Evolutionary conservation across 108 stramenopile genomes (phyloP).

Genomic region (Poteriospumella lacustris): DNA sequence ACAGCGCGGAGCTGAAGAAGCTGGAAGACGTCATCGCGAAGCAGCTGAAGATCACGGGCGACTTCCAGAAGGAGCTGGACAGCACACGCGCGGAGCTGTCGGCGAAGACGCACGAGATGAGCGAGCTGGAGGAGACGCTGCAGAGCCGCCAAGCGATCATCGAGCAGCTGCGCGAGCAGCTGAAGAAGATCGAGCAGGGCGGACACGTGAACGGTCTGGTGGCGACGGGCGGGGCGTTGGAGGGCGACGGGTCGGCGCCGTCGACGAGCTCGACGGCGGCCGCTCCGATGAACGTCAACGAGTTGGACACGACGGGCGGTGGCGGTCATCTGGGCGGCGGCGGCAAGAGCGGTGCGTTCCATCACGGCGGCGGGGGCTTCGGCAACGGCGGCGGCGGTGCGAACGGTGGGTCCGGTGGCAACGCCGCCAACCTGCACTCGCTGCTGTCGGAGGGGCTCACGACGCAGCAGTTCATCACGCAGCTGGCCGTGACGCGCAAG

Average conservation of each 20-base stretch:
- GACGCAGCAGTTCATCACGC: background rate
- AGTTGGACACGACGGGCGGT: too few species aligned
- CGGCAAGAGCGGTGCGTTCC: too few species aligned
- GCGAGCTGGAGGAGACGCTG: background rate
- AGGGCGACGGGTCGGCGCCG: too few species aligned
- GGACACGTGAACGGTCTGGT: too few species aligned
- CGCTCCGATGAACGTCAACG: too few species aligned
- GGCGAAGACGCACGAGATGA: background rate
- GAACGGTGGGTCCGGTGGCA: too few species aligned
- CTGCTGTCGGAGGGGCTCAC: background rate
- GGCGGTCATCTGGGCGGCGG: too few species aligned
- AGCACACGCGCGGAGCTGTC: background rate
- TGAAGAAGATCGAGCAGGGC: background rate
- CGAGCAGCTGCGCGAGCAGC: background rate
- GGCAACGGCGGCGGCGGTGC: too few species aligned
- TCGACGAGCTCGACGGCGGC: too few species aligned
- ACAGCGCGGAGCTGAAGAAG: background rate
- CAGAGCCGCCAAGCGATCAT: background rate
- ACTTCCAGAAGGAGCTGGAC: conserved; percentile 23
- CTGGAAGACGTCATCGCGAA: background rate
- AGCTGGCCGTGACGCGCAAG: background rate
- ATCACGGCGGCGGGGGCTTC: too few species aligned
- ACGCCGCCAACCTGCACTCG: too few species aligned
- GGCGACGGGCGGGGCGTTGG: too few species aligned
- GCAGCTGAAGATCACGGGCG: background rate